Conservation (phyloP, 1,284 basidiomycete species). For the Sutorius eximius region DNA sequence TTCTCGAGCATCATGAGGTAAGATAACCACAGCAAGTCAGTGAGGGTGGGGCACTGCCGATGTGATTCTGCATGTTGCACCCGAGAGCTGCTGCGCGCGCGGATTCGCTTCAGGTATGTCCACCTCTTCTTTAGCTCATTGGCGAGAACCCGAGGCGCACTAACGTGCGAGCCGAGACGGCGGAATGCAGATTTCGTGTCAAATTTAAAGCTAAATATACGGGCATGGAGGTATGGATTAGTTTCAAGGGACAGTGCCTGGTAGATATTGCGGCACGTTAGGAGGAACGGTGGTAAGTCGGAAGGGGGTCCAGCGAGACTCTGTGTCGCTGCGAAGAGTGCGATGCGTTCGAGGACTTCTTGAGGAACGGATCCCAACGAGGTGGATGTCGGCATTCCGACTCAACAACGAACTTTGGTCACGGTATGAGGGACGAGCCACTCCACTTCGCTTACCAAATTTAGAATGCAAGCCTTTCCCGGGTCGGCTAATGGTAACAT, state of each 20-base stretch:
- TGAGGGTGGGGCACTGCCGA: constrained; percentile 31
- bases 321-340: constrained; percentile 51
- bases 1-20: constrained; percentile 82
- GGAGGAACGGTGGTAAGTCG: constrained; percentile 52
- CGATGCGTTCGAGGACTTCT: constrained; percentile 72
- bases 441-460: constrained; percentile 8
- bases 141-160: constrained; percentile 47
- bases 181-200: constrained; percentile 58
- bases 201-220: constrained; percentile 67
- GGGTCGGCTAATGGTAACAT: constrained; percentile 3
- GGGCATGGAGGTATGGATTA: constrained; percentile 68
- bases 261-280: constrained; percentile 53
- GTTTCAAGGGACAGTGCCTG: constrained; percentile 44
- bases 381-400: constrained; percentile 17
- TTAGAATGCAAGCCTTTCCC: neutral
- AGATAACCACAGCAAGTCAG: constrained; percentile 59
- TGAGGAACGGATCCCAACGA: constrained; percentile 48
- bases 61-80: constrained; percentile 27
- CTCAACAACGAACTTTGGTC: neutral
- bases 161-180: constrained; percentile 48
- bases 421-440: neutral
- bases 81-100: constrained; percentile 40
- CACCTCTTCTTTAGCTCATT: constrained; percentile 60
- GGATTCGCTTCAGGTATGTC: constrained; percentile 52
- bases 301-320: constrained; percentile 55